Conservation (phyloP, 441 rosid species). For the Brassica balearica region DNA sequence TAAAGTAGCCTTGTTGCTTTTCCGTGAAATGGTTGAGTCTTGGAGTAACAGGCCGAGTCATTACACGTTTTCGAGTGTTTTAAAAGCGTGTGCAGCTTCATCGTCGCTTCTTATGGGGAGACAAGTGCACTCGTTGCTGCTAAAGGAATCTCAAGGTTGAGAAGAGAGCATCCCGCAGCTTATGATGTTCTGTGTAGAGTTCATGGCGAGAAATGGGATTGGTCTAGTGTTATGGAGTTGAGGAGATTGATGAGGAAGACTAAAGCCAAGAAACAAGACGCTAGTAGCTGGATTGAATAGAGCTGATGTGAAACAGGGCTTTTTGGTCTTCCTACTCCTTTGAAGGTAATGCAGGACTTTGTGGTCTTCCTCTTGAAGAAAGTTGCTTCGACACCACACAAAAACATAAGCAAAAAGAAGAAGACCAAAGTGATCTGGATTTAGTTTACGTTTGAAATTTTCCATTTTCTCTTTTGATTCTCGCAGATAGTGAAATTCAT, state of each 20-base stretch:
- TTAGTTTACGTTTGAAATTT: background rate
- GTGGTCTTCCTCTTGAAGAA: conserved; percentile 28
- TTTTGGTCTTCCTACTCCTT: conserved; percentile 11
- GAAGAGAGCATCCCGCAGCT: conserved; percentile 52
- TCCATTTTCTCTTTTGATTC: background rate
- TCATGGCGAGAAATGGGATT: conserved; percentile 50
- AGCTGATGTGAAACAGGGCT: background rate
- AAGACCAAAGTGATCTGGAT: background rate
- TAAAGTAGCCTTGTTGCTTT: conserved; percentile 49
- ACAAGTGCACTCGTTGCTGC: conserved; percentile 55
- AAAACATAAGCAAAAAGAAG: background rate
- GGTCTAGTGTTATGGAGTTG: conserved; percentile 45
- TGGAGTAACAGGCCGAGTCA: conserved; percentile 48
- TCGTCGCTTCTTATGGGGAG: conserved; percentile 50
- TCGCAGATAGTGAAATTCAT: conserved; percentile 10
- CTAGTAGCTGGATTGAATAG: conserved; percentile 49
- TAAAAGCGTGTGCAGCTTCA: conserved; percentile 55
- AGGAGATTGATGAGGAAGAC: conserved; percentile 45
- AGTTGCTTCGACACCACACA: background rate
- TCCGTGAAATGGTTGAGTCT: conserved; percentile 47
- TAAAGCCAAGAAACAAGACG: conserved; percentile 48
- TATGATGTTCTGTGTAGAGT: conserved; percentile 52
- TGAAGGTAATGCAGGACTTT: conserved; percentile 18
- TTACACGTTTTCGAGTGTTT: conserved; percentile 51
- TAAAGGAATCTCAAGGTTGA: conserved; percentile 47